Base-by-base conservation (phyloP, 1,284 basidiomycete species). In the Cryptococcus sp. region DNA sequence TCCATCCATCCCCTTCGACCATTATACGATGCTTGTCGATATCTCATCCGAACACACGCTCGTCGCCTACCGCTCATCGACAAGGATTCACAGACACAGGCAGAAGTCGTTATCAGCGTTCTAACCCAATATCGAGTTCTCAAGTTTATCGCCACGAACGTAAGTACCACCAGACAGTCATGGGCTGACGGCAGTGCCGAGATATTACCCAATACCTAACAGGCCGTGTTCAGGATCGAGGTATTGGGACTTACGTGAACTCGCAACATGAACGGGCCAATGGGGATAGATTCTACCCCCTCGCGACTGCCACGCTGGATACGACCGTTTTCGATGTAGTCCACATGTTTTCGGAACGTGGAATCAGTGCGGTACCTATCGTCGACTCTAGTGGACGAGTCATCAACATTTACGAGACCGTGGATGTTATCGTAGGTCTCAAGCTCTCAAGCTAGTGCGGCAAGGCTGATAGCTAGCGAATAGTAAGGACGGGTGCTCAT, bases 131-230 rank as follows among this genome's bases (percentile, higher is more conserved):
- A 99, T 69, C 84, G 96, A 25, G 85, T 98, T 21, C 84, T 99
- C 73, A 98, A 98, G 74, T 98, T 98, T 70, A 96, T 99, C 57
- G 86, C 96, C 36, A 94, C 96, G 74, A 99, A 99, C 73, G 93
- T 94, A 67, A 59, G 83, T 78, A n/a, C 19, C 7, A 28, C 11
- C 40, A 25, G 21, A 14, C 13, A 18, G 2, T 4, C 10, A 7
- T 28, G n/a, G 28, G 31, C 25, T 22, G 32, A 48, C 23, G n/a
- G n/a, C 32, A 73, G 71, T 72, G 71, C 41, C 67, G 70, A 7
- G 69, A 73, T 43, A 72, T 75, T 50, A 77, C 74, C 3, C 68
- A 74, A 52, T 74, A 74, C 55, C 66, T 77, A 22, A 72, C 71
- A 2, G 59, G 61, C 0, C 62, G 88, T 22, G 80, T 99, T 2